Evolutionary conservation across 2,329 filamentous ascomycete species (phyloP), one percentile per base, ranked within the genome.

Genomic region (Penicillium psychrosexuale): DNA sequence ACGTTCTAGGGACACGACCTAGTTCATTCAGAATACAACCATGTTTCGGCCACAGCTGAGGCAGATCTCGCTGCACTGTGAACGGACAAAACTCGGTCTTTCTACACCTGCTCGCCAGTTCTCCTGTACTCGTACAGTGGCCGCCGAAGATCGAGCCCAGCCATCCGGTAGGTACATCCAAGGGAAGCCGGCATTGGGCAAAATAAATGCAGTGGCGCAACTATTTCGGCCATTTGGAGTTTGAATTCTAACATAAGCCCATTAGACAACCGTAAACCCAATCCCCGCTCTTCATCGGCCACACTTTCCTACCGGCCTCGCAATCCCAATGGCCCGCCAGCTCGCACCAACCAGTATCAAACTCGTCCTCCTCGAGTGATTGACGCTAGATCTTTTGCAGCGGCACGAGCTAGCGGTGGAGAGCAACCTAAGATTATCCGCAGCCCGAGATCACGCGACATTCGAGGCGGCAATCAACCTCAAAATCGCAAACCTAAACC

Each of bases 351-450:
- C 30, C 58, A 59, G 37, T 57, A 57, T 43, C 60, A 58, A 39
- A 46, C 57, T 39, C 64, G 61, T 37, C 63, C 68, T 36, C 66
- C 65, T 39, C 65, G 69, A 28, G 62, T 64, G 19, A 50, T 75
- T 50, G 73, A 75, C 59, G 72, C 72, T 13, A 65, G 73, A 45
- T 69, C 71, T 8, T 65, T 75, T 28, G 72, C 65, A 6, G 70
- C 70, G 8, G 58, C 67, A n/a, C 62, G 61, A 46, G 52, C 62
- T 28, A 38, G 46, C 28, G 63, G 63, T 51, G 63, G 59, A 34
- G 60, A 66, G n/a, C 63, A 64, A 17, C 55, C 63, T 8, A 68
- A 69, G 47, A 58, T 75, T 33, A 63, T 75, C 22, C 71, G 67
- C 42, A 64, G 61, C 31, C 65, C 68, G 5, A 60, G 62, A 27